Evolutionary conservation across 805 yeast species (phyloP).

Genomic region (Suhomyces emberorum): DNA sequence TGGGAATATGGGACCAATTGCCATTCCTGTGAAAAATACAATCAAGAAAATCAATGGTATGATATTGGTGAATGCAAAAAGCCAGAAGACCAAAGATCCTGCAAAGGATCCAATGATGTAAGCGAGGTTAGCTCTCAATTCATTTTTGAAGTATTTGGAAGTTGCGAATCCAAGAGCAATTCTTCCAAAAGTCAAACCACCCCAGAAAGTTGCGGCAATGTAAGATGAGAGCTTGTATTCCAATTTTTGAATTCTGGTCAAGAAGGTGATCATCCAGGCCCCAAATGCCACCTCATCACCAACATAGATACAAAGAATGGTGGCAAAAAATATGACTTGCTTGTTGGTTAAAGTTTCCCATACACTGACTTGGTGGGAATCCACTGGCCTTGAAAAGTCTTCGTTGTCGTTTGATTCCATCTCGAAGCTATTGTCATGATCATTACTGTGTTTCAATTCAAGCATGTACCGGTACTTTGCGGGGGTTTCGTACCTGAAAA

Average conservation of each 20-base stretch:
- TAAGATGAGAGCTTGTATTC: conserved; percentile 40
- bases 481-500: conserved; percentile 44
- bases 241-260: conserved; percentile 37
- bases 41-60: conserved; percentile 27
- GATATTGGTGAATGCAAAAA: conserved; percentile 28
- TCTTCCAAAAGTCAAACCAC: conserved; percentile 49
- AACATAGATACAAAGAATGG: conserved; percentile 44
- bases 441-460: conserved; percentile 9
- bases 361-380: neutral
- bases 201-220: conserved; percentile 52
- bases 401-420: conserved; percentile 11
- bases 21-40: conserved; percentile 43
- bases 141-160: conserved; percentile 45
- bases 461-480: conserved; percentile 37
- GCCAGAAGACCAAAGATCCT: conserved; percentile 29
- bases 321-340: conserved; percentile 24
- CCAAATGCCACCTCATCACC: conserved; percentile 56
- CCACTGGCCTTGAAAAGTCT: conserved; percentile 1
- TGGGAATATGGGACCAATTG: conserved; percentile 59
- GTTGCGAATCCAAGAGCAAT: conserved; percentile 51
- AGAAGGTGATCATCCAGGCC: conserved; percentile 49
- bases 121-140: conserved; percentile 41
- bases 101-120: conserved; percentile 32
- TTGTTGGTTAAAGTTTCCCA: conserved; percentile 1
- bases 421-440: conserved; percentile 9